Percentiles rank a stretch among this genome's conserved stretches.
phyloP scores from a whole-genome alignment of 352 stramenopile species.

The Phytophthora fragariae region DNA sequence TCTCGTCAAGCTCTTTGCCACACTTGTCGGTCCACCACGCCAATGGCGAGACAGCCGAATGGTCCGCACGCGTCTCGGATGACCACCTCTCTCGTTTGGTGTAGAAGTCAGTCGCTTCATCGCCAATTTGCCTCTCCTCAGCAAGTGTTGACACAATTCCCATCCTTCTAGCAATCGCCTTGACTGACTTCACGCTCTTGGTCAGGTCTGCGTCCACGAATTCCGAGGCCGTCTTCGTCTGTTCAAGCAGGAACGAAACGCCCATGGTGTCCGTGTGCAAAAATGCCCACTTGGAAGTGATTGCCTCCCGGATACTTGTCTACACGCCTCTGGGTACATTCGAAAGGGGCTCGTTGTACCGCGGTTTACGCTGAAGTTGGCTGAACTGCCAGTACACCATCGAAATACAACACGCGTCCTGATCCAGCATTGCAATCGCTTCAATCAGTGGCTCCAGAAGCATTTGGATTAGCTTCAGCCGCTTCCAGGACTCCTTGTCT shows the following conservation, averaged over 20 bases:
- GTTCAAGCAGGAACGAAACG: constrained; percentile 10
- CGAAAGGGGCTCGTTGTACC: too few relatives aligned
- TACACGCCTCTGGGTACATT: too few relatives aligned
- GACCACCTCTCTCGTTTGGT: constrained; percentile 9
- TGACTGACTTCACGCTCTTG: background rate
- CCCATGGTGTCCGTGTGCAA: constrained; percentile 18
- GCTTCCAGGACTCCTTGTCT: too few relatives aligned
- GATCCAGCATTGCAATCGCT: too few relatives aligned
- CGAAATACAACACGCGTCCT: too few relatives aligned
- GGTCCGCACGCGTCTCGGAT: constrained; percentile 6
- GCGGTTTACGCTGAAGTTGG: too few relatives aligned
- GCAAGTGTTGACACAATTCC: background rate
- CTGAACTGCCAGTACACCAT: too few relatives aligned
- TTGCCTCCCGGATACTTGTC: too few relatives aligned
- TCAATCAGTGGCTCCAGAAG: too few relatives aligned
- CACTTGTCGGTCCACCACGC: constrained; percentile 9
- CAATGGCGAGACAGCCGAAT: background rate
- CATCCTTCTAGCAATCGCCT: background rate
- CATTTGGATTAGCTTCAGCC: too few relatives aligned
- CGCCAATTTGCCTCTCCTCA: constrained; percentile 2
- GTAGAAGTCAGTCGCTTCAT: constrained; percentile 8
- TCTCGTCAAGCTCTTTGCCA: background rate
- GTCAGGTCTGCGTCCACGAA: constrained; percentile 9
- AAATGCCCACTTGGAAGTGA: too few relatives aligned
- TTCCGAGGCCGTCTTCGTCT: constrained; percentile 5